phyloP scores from a whole-genome alignment of 192 early-diverging fungal genomes.

The Coemansia sp. region DNA sequence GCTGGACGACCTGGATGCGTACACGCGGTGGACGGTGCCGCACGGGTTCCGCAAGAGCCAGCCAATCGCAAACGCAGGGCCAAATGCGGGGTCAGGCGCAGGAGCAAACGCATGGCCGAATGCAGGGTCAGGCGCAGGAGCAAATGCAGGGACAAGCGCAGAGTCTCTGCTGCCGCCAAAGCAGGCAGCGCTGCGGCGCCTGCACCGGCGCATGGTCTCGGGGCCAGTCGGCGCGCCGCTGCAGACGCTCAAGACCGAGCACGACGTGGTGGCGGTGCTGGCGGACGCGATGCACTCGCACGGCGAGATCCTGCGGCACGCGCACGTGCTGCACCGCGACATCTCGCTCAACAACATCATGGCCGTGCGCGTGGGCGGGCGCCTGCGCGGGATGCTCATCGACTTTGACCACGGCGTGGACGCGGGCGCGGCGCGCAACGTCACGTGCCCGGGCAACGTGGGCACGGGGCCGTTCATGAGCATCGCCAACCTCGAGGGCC shows the following conservation, averaged over 20 bases:
- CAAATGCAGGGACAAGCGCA: too few species aligned
- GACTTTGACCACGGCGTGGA: slow-evolving; percentile 46
- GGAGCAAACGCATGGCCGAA: too few species aligned
- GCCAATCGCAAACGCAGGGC: too few species aligned
- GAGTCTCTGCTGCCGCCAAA: background rate
- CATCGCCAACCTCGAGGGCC: slow-evolving; percentile 46
- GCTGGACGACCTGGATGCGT: slow-evolving; percentile 19
- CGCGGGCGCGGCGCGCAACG: slow-evolving; percentile 14
- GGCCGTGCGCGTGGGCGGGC: slow-evolving; percentile 19
- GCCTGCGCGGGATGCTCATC: slow-evolving; percentile 38
- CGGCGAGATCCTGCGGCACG: slow-evolving; percentile 14
- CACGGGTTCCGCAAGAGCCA: slow-evolving; percentile 15
- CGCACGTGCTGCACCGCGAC: slow-evolving; percentile 40
- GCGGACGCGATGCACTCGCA: slow-evolving; percentile 46
- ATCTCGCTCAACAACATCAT: slow-evolving; percentile 48
- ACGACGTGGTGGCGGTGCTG: slow-evolving; percentile 34
- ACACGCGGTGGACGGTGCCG: slow-evolving; percentile 42
- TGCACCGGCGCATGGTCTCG: slow-evolving; percentile 47
- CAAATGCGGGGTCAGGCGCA: too few species aligned
- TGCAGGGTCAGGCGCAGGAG: too few species aligned
- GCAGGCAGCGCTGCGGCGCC: slow-evolving; percentile 10
- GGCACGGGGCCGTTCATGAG: slow-evolving; percentile 51
- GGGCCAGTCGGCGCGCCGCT: slow-evolving; percentile 34
- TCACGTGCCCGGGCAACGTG: slow-evolving; percentile 19
- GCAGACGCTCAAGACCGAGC: slow-evolving; percentile 24